Evolutionary conservation across 176 grass and related monocot species (phyloP).

Genomic region (Rhynchospora pubera): DNA sequence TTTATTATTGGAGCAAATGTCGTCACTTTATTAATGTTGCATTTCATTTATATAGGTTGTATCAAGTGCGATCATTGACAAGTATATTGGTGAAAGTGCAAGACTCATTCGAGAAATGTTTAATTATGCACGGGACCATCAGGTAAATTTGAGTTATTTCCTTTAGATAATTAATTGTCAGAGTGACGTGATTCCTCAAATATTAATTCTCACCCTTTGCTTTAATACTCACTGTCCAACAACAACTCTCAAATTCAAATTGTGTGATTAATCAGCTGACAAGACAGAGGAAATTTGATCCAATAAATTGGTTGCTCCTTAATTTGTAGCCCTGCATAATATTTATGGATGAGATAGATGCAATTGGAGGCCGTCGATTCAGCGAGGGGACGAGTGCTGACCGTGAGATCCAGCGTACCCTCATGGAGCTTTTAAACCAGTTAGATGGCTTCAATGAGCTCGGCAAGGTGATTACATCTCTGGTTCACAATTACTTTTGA

Average conservation of each 20-base stretch:
- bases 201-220: not conserved
- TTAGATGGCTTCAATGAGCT: constrained; percentile 93
- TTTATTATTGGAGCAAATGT: not conserved
- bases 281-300: not conserved
- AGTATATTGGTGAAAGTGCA: constrained; percentile 99
- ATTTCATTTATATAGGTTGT: constrained; percentile 53
- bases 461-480: constrained; percentile 56
- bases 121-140: constrained; percentile 83
- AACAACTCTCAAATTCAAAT: not conserved
- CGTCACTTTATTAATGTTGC: not conserved
- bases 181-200: not conserved
- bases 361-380: constrained; percentile 85
- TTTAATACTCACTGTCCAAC: not conserved
- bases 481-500: not conserved
- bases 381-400: constrained; percentile 95
- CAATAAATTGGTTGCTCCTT: not conserved
- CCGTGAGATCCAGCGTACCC: constrained; percentile 88
- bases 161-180: constrained; percentile 9
- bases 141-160: constrained; percentile 36
- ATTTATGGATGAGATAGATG: constrained; percentile 99
- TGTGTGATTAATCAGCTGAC: not conserved
- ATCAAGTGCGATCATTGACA: constrained; percentile 92
- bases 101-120: constrained; percentile 95
- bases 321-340: constrained; percentile 90
- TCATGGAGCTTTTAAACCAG: constrained; percentile 97